These are phyloP conservation scores for Trichoderma aggressivum DNA, from an alignment of 2,329 filamentous ascomycete genomes.

Conservation along the genomic window DNA sequence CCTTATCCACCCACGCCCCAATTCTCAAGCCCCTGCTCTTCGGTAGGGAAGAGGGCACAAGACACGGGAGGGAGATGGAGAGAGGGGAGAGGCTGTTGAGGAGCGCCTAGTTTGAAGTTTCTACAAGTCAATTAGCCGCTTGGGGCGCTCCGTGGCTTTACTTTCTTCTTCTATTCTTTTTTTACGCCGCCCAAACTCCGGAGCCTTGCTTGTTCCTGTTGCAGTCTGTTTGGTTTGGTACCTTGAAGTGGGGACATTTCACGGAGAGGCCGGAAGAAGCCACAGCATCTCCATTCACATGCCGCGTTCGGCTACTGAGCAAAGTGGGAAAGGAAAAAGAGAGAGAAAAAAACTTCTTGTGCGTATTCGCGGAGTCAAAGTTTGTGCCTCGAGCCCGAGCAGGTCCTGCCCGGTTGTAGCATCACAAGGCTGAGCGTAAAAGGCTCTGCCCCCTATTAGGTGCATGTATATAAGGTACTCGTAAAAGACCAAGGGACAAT, in stretches of 20 bases:
- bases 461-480: background rate
- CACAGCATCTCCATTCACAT: background rate
- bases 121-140: background rate
- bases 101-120: background rate
- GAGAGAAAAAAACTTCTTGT: background rate
- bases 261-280: constrained; percentile 14
- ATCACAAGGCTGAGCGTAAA: background rate
- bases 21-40: background rate
- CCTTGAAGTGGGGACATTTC: background rate
- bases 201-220: background rate
- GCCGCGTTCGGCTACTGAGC: background rate
- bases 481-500: background rate
- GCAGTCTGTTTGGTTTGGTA: background rate
- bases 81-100: background rate
- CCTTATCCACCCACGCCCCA: background rate
- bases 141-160: background rate
- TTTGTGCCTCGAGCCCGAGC: background rate
- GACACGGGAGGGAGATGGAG: background rate
- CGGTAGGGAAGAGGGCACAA: background rate
- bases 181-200: background rate
- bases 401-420: no score
- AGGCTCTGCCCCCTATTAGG: background rate
- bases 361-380: background rate
- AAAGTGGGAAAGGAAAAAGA: background rate
- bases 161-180: background rate